A percentile compares a stretch with the other conserved stretches of the same genome.
phyloP scores from a whole-genome alignment of 2,329 filamentous ascomycete species.

The Aplosporella prunicola region DNA sequence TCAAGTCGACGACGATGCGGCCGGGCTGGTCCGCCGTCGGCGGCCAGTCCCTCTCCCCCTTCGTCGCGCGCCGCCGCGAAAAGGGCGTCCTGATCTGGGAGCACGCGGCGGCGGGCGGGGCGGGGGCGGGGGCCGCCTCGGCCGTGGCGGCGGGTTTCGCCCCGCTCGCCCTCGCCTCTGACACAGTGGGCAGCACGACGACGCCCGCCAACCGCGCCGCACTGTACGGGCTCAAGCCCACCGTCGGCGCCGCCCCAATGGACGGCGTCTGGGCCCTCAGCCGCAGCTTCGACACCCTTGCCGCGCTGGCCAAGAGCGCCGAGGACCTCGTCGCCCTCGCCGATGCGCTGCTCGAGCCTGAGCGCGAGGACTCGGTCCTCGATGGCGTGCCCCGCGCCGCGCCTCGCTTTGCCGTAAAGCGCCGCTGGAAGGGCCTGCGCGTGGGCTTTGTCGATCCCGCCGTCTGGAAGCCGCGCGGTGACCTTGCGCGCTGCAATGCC shows the following conservation, averaged over 20 bases:
- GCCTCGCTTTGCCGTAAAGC: slow-evolving; percentile 23
- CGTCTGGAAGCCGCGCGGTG: slow-evolving; percentile 27
- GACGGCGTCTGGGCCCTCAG: slow-evolving; percentile 27
- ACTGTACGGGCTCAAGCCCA: slow-evolving; percentile 32
- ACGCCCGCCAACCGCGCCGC: slow-evolving; percentile 31
- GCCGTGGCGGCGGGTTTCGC: slow-evolving; percentile 32
- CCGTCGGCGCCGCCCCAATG: slow-evolving; percentile 26
- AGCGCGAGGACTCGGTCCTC: slow-evolving; percentile 13
- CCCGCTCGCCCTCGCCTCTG: slow-evolving; percentile 31
- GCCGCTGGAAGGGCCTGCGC: slow-evolving; percentile 22
- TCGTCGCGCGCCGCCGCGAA: slow-evolving; percentile 29
- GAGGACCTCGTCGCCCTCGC: slow-evolving; percentile 26
- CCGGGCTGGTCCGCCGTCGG: slow-evolving; percentile 33
- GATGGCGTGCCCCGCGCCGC: slow-evolving; percentile 18
- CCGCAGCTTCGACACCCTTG: slow-evolving; percentile 25
- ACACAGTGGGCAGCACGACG: slow-evolving; percentile 31
- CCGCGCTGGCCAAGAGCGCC: slow-evolving; percentile 28
- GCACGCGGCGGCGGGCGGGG: slow-evolving; percentile 27
- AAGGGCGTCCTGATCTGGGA: slow-evolving; percentile 28
- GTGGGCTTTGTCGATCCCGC: slow-evolving; percentile 28
- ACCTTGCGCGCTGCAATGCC: slow-evolving; percentile 25
- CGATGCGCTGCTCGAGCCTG: slow-evolving; percentile 25
- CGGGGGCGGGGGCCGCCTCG: slow-evolving; percentile 30
- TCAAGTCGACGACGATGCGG: slow-evolving; percentile 28
- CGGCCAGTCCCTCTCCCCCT: slow-evolving; percentile 30